Evolutionary conservation across 1,139 yeast species (phyloP).

Genomic region (Ogataea hybrid): DNA sequence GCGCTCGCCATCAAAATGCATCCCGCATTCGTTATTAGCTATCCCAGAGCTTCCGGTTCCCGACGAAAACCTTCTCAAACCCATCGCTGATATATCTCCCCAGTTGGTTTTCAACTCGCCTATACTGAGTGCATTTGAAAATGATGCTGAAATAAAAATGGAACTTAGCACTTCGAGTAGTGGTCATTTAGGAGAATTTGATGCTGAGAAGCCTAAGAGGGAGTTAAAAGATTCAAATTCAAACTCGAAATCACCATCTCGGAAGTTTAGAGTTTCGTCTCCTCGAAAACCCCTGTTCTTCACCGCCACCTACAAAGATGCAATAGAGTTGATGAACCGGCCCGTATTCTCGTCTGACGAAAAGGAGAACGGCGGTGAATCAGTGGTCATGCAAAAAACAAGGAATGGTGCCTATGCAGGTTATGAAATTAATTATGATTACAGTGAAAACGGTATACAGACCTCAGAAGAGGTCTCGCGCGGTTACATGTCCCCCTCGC

Average conservation of each 20-base stretch:
- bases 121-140: background rate
- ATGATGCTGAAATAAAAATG: background rate
- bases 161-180: background rate
- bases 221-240: background rate
- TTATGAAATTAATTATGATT: background rate
- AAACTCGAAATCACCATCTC: background rate
- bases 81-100: conserved; percentile 4
- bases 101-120: conserved; percentile 7
- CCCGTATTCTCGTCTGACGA: background rate
- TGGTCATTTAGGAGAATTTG: background rate
- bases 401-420: background rate
- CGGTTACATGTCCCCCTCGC: conserved; percentile 5
- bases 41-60: conserved; percentile 7
- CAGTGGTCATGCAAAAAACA: background rate
- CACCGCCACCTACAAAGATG: conserved; percentile 2
- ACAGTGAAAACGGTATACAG: background rate
- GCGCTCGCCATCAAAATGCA: background rate
- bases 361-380: conserved; percentile 1
- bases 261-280: too few species aligned
- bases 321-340: background rate
- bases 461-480: background rate
- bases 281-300: conserved; percentile 3
- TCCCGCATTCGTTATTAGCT: conserved; percentile 5
- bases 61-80: background rate
- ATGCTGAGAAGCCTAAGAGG: background rate